These are phyloP conservation scores for Symbiodinium pilosum DNA, from an alignment of 73 alveolate genomes.

Conservation along the genomic window DNA sequence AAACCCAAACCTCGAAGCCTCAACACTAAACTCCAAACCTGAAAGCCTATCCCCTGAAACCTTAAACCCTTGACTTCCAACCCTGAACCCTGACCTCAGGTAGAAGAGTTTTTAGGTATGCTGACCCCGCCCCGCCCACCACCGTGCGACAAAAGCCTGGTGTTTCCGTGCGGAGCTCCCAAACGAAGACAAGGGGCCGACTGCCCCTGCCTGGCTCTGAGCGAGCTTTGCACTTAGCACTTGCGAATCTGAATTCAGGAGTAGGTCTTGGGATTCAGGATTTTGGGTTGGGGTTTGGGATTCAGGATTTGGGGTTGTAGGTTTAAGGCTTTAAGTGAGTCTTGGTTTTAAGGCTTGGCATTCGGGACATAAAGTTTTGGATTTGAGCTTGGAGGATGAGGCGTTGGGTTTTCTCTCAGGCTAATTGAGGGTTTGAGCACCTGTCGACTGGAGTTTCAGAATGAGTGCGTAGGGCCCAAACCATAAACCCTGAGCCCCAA, in stretches of 20 bases:
- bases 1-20: not conserved
- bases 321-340: not conserved
- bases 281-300: not conserved
- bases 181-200: not conserved
- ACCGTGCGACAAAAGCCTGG: not conserved
- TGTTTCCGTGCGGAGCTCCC: conserved; percentile 8
- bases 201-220: not conserved
- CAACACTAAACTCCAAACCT: not conserved
- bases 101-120: too few relatives aligned
- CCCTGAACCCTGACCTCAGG: not conserved
- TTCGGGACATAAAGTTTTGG: not conserved
- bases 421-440: too few relatives aligned
- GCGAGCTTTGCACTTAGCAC: not conserved
- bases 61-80: not conserved
- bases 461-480: too few relatives aligned
- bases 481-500: too few relatives aligned
- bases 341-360: not conserved
- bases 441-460: too few relatives aligned
- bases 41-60: not conserved
- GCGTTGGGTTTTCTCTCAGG: not conserved
- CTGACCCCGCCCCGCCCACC: too few relatives aligned
- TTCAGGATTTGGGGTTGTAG: not conserved
- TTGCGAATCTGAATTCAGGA: not conserved
- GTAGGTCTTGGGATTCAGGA: not conserved
- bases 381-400: not conserved